Base-by-base conservation (phyloP, 2,329 filamentous ascomycete genomes). In the Atkinsonella hypoxylon region DNA sequence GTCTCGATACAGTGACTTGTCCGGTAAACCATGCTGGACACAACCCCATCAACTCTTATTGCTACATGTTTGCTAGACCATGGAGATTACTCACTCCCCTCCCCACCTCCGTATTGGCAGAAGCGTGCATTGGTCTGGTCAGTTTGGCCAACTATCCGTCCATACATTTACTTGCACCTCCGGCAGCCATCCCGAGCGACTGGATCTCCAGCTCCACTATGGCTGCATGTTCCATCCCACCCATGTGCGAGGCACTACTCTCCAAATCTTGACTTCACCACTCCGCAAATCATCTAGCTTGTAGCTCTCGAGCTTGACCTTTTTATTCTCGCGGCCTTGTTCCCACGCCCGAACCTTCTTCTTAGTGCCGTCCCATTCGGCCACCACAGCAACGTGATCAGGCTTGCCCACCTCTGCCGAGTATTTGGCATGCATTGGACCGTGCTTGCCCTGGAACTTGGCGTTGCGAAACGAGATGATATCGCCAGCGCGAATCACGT, bases 301-400 rank as follows among this genome's bases (percentile, higher is more conserved):
- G 71, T 91, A 97, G 69, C 89, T 95, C 74, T 97, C 91, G 54
- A 88, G 73, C 72, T 94, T 93, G 50, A 94, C 84, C 74, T 96
- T 97, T 67, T 86, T 91, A 65, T 82, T 90, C 72, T 97, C 91
- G 13, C 91, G 75, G 0, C 91, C 91, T 65, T 98, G 93, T 67
- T 97, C 93, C 87, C 89, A 97, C 1, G 85, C 90, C 30, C 90
- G 75, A 26, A 98, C 85, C 76, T 97, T 96, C 77, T 95, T 95
- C 79, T 96, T 95, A 40, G 89, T 95, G 3, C 93, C 93, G 66
- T 98, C 93, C 93, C 93, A 98, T 66, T 98, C 93, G 10, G 89
- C 80, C 4, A 98, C 91, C 2, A 98, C 73, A 2, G 80, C 93
- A 0, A 97, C 91, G 61, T 98, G 93, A 56, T 91, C 88, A 4